Evolutionary conservation across 495 filamentous ascomycete species (phyloP).

Genomic region (Tuber microsphaerosporum): DNA sequence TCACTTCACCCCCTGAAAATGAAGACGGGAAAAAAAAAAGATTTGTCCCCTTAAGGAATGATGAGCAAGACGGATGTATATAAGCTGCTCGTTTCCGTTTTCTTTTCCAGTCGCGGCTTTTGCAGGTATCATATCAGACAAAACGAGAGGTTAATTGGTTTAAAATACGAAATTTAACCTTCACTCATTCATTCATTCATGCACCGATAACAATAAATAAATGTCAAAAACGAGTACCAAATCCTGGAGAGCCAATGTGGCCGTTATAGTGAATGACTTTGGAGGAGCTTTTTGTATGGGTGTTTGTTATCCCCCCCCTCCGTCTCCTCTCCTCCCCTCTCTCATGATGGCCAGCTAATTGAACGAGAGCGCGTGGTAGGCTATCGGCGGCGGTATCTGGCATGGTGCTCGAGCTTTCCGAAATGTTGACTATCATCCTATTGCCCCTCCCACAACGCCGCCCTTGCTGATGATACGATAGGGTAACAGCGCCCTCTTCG

Average conservation of each 20-base stretch:
- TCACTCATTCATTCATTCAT: not conserved
- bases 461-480: not conserved
- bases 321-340: slow-evolving; percentile 7
- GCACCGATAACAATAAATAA: not conserved
- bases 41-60: not conserved
- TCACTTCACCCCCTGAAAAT: not conserved
- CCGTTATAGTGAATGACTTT: slow-evolving; percentile 85
- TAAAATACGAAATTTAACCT: not conserved
- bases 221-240: not conserved
- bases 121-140: not conserved
- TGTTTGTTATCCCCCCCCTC: slow-evolving; percentile 52
- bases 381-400: slow-evolving; percentile 92
- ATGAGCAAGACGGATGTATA: not conserved
- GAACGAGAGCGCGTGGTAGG: slow-evolving; percentile 45
- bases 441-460: not conserved
- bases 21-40: not conserved
- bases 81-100: not conserved
- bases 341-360: slow-evolving; percentile 1
- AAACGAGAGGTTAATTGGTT: not conserved
- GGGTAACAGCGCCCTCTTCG: slow-evolving; percentile 36
- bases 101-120: not conserved
- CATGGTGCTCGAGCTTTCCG: slow-evolving; percentile 95
- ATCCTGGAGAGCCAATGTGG: not conserved
- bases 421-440: slow-evolving; percentile 52
- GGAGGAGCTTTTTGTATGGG: slow-evolving; percentile 97